phyloP scores from a whole-genome alignment of 1,284 basidiomycete genomes.

The Microbotryomycetes sp. region DNA sequence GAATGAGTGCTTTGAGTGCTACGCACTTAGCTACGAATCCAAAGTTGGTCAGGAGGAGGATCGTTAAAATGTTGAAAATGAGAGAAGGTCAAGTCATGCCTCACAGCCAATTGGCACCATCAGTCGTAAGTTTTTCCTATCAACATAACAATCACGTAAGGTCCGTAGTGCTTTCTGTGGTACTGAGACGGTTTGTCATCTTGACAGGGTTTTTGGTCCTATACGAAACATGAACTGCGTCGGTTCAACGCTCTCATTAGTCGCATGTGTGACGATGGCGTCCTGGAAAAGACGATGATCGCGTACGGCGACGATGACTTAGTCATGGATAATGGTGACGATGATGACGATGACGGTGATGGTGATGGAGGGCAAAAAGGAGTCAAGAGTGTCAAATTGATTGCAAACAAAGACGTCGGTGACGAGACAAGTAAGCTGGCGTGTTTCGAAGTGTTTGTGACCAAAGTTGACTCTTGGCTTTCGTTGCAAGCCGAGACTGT shows the following conservation, averaged over 20 bases:
- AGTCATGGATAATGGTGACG: too few relatives aligned
- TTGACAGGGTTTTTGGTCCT: slow-evolving; percentile 20
- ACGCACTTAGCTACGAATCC: slow-evolving; percentile 4
- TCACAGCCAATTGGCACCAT: background rate
- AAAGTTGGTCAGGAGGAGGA: slow-evolving; percentile 8
- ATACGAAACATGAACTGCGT: slow-evolving; percentile 60
- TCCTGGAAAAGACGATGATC: slow-evolving; percentile 58
- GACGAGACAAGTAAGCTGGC: background rate
- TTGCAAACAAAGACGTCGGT: background rate
- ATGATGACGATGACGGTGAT: slow-evolving; percentile 6
- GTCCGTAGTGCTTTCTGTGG: background rate
- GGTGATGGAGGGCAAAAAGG: background rate
- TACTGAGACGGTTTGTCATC: background rate
- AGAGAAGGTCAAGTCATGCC: background rate
- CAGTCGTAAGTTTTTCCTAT: background rate
- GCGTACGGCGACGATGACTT: too few relatives aligned
- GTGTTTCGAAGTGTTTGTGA: too few relatives aligned
- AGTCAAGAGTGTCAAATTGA: background rate
- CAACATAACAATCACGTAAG: too few relatives aligned
- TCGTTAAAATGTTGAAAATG: slow-evolving; percentile 20
- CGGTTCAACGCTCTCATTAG: slow-evolving; percentile 66
- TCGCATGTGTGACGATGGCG: slow-evolving; percentile 59
- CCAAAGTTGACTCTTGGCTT: background rate
- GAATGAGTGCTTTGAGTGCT: slow-evolving; percentile 2
- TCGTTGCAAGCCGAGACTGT: background rate